Conservation (phyloP, 495 filamentous ascomycete genomes). For the Articulospora tetracladia region DNA sequence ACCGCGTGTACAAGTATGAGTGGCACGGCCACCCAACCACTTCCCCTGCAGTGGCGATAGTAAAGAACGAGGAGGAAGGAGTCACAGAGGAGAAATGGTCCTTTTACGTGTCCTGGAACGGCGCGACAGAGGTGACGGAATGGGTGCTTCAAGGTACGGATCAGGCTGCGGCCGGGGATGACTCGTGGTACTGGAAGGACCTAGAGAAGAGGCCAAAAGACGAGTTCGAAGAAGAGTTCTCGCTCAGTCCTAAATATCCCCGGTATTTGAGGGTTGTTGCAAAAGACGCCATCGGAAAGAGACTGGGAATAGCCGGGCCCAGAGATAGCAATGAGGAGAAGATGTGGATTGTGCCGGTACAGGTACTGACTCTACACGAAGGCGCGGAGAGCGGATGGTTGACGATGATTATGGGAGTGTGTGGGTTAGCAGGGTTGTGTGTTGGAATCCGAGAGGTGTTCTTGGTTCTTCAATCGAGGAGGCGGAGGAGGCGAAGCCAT, state of each 20-base stretch:
- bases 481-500: not conserved
- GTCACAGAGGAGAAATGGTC: slow-evolving; percentile 4
- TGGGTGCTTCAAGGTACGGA: slow-evolving; percentile 31
- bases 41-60: slow-evolving; percentile 26
- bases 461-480: not conserved
- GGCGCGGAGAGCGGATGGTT: too few species aligned
- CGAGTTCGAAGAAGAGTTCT: slow-evolving; percentile 32
- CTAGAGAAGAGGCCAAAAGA: slow-evolving; percentile 22
- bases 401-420: not conserved
- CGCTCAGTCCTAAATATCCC: not conserved
- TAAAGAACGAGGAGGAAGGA: slow-evolving; percentile 21
- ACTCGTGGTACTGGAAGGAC: slow-evolving; percentile 26
- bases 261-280: not conserved
- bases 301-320: not conserved
- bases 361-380: not conserved
- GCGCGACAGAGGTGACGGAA: slow-evolving; percentile 31
- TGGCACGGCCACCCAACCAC: slow-evolving; percentile 34
- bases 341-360: not conserved
- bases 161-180: slow-evolving; percentile 17
- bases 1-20: slow-evolving; percentile 33
- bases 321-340: not conserved
- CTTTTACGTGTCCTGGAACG: slow-evolving; percentile 37
- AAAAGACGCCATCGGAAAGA: not conserved
- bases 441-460: not conserved
- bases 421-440: not conserved